Evolutionary conservation across 176 grass and related monocot genomes (phyloP).

Genomic region (Oryza rufipogon): DNA sequence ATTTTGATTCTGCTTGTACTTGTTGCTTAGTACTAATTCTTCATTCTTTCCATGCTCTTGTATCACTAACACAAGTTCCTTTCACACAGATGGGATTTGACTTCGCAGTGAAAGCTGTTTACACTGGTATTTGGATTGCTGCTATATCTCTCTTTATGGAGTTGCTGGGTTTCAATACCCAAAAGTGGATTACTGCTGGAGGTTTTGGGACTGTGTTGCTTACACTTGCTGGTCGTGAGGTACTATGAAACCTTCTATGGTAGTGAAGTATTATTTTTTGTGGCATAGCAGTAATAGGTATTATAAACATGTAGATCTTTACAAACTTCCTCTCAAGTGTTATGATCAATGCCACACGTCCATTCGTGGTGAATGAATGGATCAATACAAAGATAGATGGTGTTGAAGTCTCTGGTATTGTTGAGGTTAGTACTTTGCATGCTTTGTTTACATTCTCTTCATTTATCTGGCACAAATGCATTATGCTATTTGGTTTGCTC

Average conservation of each 20-base stretch:
- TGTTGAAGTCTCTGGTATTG: conserved; percentile 90
- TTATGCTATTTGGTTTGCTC: conserved; percentile 28
- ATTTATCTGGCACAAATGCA: not conserved
- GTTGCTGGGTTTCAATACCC: conserved; percentile 95
- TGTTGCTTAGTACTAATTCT: not conserved
- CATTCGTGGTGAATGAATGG: conserved; percentile 96
- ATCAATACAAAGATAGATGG: conserved; percentile 93
- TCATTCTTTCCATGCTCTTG: not conserved
- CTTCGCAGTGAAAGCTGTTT: conserved; percentile 85
- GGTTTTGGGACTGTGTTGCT: conserved; percentile 97
- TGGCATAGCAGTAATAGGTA: conserved; percentile 15
- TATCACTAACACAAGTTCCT: conserved; percentile 41
- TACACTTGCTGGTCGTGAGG: conserved; percentile 97
- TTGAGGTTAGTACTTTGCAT: conserved; percentile 76
- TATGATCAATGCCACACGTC: conserved; percentile 96
- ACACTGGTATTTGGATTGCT: conserved; percentile 93
- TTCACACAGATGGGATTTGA: conserved; percentile 86
- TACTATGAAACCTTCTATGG: conserved; percentile 42
- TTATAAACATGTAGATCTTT: conserved; percentile 72
- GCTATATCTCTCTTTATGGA: conserved; percentile 92
- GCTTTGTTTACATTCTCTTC: conserved; percentile 5
- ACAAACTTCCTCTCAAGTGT: conserved; percentile 98
- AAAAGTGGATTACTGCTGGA: conserved; percentile 95
- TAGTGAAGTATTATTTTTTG: conserved; percentile 21
- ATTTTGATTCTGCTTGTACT: not conserved